Evolutionary conservation across 2,329 filamentous ascomycete genomes (phyloP).

Genomic region (Clarireedia monteithiana): DNA sequence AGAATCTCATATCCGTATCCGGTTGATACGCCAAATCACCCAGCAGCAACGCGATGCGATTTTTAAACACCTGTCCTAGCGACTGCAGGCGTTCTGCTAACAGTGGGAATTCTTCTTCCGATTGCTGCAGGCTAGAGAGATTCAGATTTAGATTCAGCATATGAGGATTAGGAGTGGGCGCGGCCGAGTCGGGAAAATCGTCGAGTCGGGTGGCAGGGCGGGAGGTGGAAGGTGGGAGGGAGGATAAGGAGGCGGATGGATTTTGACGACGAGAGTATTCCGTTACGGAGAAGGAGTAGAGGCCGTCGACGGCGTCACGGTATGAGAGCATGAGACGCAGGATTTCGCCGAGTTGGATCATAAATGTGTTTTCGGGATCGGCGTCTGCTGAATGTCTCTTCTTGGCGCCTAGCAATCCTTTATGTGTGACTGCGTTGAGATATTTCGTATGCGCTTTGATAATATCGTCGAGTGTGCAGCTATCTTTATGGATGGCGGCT

Average conservation of each 20-base stretch:
- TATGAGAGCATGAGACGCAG: slow-evolving; percentile 91
- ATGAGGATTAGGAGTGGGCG: slow-evolving; percentile 8
- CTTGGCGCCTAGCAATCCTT: slow-evolving; percentile 78
- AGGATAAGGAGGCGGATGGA: slow-evolving; percentile 27
- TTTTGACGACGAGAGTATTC: slow-evolving; percentile 90
- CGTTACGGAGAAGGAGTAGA: slow-evolving; percentile 91
- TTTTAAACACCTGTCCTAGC: slow-evolving; percentile 68
- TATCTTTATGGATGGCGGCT: slow-evolving; percentile 70
- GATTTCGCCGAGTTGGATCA: slow-evolving; percentile 84
- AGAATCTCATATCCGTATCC: slow-evolving; percentile 89
- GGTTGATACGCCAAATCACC: slow-evolving; percentile 90
- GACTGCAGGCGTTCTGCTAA: slow-evolving; percentile 66
- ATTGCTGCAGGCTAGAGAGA: slow-evolving; percentile 29
- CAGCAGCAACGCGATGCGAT: slow-evolving; percentile 70
- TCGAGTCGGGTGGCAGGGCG: slow-evolving; percentile 23
- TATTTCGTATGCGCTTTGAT: slow-evolving; percentile 89
- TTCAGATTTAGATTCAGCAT: slow-evolving; percentile 30
- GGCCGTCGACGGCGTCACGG: slow-evolving; percentile 83
- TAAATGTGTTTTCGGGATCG: slow-evolving; percentile 64
- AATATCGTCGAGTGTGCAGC: slow-evolving; percentile 88
- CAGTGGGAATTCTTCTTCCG: slow-evolving; percentile 52
- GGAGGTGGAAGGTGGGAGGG: slow-evolving; percentile 25
- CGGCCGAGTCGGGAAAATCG: slow-evolving; percentile 18
- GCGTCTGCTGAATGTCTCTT: slow-evolving; percentile 36
- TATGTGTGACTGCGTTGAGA: slow-evolving; percentile 89